Evolutionary conservation across 1,284 basidiomycete genomes (phyloP).

Genomic region (Agaricales sp.): DNA sequence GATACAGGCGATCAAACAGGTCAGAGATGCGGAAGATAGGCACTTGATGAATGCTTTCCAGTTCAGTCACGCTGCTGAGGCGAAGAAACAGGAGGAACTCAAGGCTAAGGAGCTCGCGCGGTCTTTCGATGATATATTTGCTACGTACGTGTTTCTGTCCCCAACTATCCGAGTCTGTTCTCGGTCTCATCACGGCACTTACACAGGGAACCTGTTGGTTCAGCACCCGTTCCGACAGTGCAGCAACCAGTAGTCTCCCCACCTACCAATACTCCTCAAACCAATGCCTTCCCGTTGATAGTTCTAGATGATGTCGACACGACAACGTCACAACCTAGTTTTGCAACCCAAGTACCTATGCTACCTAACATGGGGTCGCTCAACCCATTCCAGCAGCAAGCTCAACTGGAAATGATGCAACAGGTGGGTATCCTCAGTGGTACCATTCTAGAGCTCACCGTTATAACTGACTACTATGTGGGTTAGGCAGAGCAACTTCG

Average conservation of each 20-base stretch:
- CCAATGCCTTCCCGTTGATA: not conserved
- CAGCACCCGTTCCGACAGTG: not conserved
- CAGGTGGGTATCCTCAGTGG: not conserved
- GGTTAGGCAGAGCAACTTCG: not conserved
- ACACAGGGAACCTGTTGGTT: no score
- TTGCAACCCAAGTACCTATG: not conserved
- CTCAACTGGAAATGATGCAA: not conserved
- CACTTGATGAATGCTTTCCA: slow-evolving; percentile 48
- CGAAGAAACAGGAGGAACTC: slow-evolving; percentile 56
- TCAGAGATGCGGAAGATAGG: not conserved
- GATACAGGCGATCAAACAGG: not conserved
- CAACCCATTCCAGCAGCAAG: not conserved
- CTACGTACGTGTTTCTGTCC: slow-evolving; percentile 11
- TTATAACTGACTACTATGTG: not conserved
- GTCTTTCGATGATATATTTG: slow-evolving; percentile 74
- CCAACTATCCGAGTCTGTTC: no score
- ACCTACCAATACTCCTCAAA: no score
- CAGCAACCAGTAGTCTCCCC: no score
- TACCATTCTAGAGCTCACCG: not conserved
- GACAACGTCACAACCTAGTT: not conserved
- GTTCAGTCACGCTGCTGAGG: slow-evolving; percentile 80
- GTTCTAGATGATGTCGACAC: not conserved
- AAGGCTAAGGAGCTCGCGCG: slow-evolving; percentile 69
- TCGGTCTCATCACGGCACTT: no score
- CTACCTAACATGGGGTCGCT: not conserved